These are phyloP conservation scores for Lophium mytilinum DNA, from an alignment of 495 filamentous ascomycete species.

Conservation along the genomic window DNA sequence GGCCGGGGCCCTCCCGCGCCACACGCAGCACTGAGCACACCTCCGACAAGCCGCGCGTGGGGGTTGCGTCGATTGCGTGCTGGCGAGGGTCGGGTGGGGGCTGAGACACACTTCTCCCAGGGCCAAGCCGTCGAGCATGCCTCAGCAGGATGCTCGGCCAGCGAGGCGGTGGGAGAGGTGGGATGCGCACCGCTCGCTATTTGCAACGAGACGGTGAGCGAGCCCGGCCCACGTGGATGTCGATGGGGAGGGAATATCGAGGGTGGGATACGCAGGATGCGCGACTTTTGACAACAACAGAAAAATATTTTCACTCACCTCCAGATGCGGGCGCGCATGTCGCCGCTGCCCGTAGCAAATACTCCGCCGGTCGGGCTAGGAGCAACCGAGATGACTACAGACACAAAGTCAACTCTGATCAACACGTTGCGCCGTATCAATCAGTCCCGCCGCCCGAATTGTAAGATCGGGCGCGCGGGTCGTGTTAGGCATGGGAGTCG, in stretches of 20 bases:
- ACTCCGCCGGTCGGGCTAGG: constrained; percentile 33
- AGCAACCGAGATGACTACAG: constrained; percentile 38
- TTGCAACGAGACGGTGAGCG: no score
- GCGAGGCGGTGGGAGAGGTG: no score
- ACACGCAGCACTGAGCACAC: background rate
- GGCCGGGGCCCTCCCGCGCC: background rate
- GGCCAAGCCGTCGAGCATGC: no score
- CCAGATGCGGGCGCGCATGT: constrained; percentile 39
- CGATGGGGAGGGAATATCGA: no score
- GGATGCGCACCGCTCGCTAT: no score
- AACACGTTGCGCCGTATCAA: background rate
- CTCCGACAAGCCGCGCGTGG: constrained; percentile 8
- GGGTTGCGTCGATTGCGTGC: constrained; percentile 2
- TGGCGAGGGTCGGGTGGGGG: background rate
- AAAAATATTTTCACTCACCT: constrained; percentile 19
- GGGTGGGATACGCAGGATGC: background rate
- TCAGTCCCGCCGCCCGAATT: background rate
- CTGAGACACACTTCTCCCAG: no score
- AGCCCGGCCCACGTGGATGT: no score
- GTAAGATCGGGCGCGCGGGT: background rate
- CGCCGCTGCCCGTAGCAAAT: constrained; percentile 39
- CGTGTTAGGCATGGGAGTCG: background rate
- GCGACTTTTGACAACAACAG: no score
- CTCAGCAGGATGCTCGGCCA: no score
- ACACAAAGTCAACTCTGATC: background rate